Base-by-base conservation (phyloP, 768 basidiomycete genomes). In the Pleurotus sapidus region DNA sequence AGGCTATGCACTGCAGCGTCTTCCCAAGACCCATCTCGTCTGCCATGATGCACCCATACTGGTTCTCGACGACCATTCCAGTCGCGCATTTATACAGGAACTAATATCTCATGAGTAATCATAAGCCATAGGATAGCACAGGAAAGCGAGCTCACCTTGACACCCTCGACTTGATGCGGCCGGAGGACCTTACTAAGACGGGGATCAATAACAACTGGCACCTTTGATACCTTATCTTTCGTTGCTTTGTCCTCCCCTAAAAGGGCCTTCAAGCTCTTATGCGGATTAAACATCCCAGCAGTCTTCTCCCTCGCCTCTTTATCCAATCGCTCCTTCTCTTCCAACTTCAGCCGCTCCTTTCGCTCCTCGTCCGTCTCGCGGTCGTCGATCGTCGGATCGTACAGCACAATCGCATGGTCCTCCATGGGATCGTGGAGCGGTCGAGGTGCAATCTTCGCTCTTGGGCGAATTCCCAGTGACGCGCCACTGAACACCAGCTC, bases 21-120 rank as follows among this genome's bases (percentile, higher is more conserved):
- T 97, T 95, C 15, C 93, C 96, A 12, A 98, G 84, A 65, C 96
- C 96, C 96, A 99, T 99, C 72, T 96, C 96, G 66, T 99, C 96
- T 1, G 96, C 96, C 96, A 99, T 98, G 70, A 99, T 99, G 67
- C 96, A 98, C 0, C 92, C 93, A 59, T 87, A 89, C 60, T 96
- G 93, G 64, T 93, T 91, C 46, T 93, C 88, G 38, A 90, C 91
- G 56, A 95, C 72, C 86, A 95, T 90, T 0, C 95, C 97, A 0
- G 95, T 97, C 4, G 95, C 88, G 71, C 95, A 97, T 71, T 84
- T 87, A 73, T 96, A 99, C 70, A 99, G 71, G 71, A 99, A 98
- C 95, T 99, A 46, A 39, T 47, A 3, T 56, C 61, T n/a, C 40
- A 59, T 34, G 30, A 34, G 30, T 34, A 7, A 34, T 11, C 9